These are phyloP conservation scores for Laetiporus sulphureus DNA, from an alignment of 1,284 basidiomycete genomes.

Conservation along the genomic window DNA sequence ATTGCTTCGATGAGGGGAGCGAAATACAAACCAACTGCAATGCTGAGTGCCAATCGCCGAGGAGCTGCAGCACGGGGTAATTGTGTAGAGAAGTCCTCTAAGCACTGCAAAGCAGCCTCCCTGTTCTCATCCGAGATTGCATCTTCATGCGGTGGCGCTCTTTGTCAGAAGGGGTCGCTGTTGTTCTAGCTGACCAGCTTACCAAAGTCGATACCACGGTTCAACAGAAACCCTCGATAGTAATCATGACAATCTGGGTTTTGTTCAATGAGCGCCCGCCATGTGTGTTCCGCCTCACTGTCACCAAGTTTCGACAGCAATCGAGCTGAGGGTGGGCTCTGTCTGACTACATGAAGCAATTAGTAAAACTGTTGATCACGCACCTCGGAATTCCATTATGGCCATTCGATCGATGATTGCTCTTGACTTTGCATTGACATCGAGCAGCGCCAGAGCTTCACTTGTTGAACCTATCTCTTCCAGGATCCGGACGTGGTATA, in stretches of 20 bases:
- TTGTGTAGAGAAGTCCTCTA: slow-evolving; percentile 55
- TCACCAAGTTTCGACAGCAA: slow-evolving; percentile 61
- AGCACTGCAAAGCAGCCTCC: slow-evolving; percentile 46
- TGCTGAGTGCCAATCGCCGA: slow-evolving; percentile 61
- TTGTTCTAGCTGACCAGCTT: too few relatives aligned
- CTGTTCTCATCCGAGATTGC: slow-evolving; percentile 42
- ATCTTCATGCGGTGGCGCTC: too few relatives aligned
- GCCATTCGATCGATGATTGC: slow-evolving; percentile 68
- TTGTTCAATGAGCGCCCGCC: slow-evolving; percentile 75
- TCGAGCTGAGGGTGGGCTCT: too few relatives aligned
- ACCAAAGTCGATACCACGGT: slow-evolving; percentile 66
- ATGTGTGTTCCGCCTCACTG: slow-evolving; percentile 73
- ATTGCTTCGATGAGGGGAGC: slow-evolving; percentile 3
- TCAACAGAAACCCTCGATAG: slow-evolving; percentile 68
- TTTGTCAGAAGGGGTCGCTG: too few relatives aligned
- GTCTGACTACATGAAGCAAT: too few relatives aligned
- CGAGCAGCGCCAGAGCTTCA: slow-evolving; percentile 58
- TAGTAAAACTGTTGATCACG: too few relatives aligned
- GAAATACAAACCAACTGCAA: slow-evolving; percentile 44
- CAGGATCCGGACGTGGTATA: slow-evolving; percentile 79
- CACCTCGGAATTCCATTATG: slow-evolving; percentile 70
- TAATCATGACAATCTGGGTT: slow-evolving; percentile 85
- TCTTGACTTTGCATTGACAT: slow-evolving; percentile 57
- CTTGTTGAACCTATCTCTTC: slow-evolving; percentile 69
- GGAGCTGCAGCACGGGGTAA: slow-evolving; percentile 72